Evolutionary conservation across 768 basidiomycete species (phyloP).

Genomic region (Antrodiella citrinella): DNA sequence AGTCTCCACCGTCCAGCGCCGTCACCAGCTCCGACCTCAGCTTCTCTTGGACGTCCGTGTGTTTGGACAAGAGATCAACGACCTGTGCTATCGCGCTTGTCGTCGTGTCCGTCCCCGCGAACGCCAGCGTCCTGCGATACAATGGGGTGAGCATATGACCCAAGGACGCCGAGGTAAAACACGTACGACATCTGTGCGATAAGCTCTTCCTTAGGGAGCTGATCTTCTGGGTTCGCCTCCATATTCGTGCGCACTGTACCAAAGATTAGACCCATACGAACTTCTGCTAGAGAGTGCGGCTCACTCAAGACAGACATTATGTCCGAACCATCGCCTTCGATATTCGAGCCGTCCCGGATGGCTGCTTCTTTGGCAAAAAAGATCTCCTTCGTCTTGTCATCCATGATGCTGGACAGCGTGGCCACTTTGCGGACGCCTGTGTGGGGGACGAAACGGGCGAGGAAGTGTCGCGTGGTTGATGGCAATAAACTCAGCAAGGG

Average conservation of each 20-base stretch:
- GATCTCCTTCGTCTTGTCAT: conserved; percentile 20
- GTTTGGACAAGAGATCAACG: conserved; percentile 16
- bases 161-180: neutral
- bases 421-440: neutral
- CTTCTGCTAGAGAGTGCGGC: neutral
- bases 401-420: conserved; percentile 16
- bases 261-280: neutral
- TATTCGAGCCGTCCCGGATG: conserved; percentile 8
- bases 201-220: conserved; percentile 27
- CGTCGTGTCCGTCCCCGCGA: conserved; percentile 22
- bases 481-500: neutral
- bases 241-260: conserved; percentile 27
- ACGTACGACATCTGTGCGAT: conserved; percentile 32
- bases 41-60: conserved; percentile 15
- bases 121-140: conserved; percentile 14
- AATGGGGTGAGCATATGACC: too few species aligned
- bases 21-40: conserved; percentile 16
- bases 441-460: neutral
- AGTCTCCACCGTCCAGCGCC: conserved; percentile 4
- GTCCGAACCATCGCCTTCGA: conserved; percentile 21
- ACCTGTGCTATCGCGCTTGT: conserved; percentile 15
- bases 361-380: conserved; percentile 25
- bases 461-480: neutral
- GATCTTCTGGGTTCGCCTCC: conserved; percentile 21
- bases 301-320: conserved; percentile 34